phyloP scores from a whole-genome alignment of 331 rosid species.

The Rhamnella rubrinervis region DNA sequence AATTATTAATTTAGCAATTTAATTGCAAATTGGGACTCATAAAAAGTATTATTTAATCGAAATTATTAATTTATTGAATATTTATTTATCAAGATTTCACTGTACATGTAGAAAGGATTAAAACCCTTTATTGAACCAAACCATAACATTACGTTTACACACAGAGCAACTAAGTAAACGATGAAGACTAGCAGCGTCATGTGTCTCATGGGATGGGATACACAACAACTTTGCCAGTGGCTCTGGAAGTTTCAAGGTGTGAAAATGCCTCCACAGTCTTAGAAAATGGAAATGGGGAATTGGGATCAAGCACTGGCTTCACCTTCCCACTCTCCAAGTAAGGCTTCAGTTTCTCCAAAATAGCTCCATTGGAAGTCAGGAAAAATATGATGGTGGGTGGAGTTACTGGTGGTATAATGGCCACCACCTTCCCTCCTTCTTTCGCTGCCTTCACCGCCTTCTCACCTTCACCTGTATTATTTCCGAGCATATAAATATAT shows the following conservation, averaged over 20 bases:
- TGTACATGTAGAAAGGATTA: no score
- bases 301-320: constrained; percentile 74
- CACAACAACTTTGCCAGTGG: constrained; percentile 53
- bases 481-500: neutral
- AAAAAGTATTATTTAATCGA: no score
- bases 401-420: constrained; percentile 25
- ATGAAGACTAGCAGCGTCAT: neutral
- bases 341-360: constrained; percentile 60
- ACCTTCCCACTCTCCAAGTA: constrained; percentile 68
- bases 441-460: constrained; percentile 51
- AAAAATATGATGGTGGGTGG: constrained; percentile 34
- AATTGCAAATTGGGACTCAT: no score
- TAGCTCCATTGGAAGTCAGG: constrained; percentile 44
- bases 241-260: constrained; percentile 52
- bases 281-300: constrained; percentile 59
- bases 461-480: constrained; percentile 35
- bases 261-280: constrained; percentile 56
- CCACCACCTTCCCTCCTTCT: constrained; percentile 54
- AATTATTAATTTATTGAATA: no score
- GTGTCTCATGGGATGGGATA: constrained; percentile 36
- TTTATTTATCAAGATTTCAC: no score
- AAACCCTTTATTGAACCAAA: no score
- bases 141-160: no score
- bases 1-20: no score
- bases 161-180: no score